Evolutionary conservation across 2,329 filamentous ascomycete genomes (phyloP), one percentile per base, ranked within the genome.

Genomic region (Trichoderma breve): DNA sequence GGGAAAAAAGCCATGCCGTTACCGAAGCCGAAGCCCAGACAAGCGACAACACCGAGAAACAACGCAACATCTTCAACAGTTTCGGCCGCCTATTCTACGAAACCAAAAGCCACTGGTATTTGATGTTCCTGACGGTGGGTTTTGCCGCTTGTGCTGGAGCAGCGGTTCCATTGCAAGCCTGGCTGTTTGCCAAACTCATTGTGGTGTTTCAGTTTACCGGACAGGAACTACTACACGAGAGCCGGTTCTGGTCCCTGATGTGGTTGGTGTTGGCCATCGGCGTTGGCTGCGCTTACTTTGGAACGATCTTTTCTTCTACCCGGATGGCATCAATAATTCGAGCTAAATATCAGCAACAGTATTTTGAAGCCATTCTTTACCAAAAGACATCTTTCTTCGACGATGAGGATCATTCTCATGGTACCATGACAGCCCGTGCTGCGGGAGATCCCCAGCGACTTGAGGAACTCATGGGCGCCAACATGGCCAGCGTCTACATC

Each of bases 201-300:
- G 78, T 82, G 8, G 81, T 87, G 12, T 90, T 89, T 76, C 79
- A 83, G n/a, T 77, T 79, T 11, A 62, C 74, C 6, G 69, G 71
- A 1, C 75, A 81, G 4, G 80, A 80, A 70, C 80, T 83, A 61
- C 76, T 79, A 55, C 79, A 81, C 1, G 81, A 84, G 53, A 85
- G 84, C 36, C 84, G 87, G 65, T 91, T 91, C 78, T 92, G 88
- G 88, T 86, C 89, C 0, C 83, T 90, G 72, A 92, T 92, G 88
- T 92, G 90, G 83, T 83, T 88, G 24, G 79, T 89, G 0, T 81
- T 91, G 32, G 90, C 89, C 2, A 82, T 86, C 5, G 85, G 80
- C 11, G 80, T 86, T 11, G 87, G 87, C 2, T 2, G 86, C 0
- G 80, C 84, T 18, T 91, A 91, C 78, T 88, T 88, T 68, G 72